These are phyloP conservation scores for Zangia roseola DNA, from an alignment of 768 basidiomycete species.

Conservation along the genomic window DNA sequence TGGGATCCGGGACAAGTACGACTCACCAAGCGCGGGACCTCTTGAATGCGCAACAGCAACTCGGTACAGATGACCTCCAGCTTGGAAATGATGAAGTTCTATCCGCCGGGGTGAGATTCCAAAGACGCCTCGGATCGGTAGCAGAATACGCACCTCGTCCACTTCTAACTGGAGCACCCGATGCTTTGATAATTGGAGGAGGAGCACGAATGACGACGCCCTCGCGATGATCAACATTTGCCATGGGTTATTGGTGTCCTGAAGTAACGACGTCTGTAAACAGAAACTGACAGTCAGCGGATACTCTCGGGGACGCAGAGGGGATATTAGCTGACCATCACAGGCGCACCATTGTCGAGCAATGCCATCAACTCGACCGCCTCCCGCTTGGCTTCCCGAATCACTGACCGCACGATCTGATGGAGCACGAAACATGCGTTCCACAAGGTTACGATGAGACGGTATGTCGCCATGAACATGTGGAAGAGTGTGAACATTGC, in stretches of 20 bases:
- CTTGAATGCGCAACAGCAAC: constrained; percentile 6
- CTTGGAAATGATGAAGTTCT: constrained; percentile 17
- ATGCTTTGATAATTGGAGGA: constrained; percentile 15
- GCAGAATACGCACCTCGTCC: constrained; percentile 9
- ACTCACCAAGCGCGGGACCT: constrained; percentile 20
- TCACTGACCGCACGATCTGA: constrained; percentile 7
- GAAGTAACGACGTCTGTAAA: constrained; percentile 2
- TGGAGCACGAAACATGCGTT: constrained; percentile 13
- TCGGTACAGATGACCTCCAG: constrained; percentile 22
- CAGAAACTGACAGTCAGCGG: background rate
- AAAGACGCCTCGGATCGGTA: background rate
- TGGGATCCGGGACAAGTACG: background rate
- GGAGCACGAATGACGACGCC: constrained; percentile 18
- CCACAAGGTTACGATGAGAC: constrained; percentile 2
- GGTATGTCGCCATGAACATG: constrained; percentile 5
- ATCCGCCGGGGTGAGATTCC: too few relatives aligned
- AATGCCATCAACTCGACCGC: constrained; percentile 12
- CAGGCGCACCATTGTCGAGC: constrained; percentile 5
- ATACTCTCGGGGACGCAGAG: background rate
- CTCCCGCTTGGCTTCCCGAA: constrained; percentile 18
- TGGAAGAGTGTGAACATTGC: constrained; percentile 11
- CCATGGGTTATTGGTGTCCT: background rate
- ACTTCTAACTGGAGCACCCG: constrained; percentile 25
- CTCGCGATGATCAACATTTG: constrained; percentile 22
- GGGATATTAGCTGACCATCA: constrained; percentile 10